Percentiles rank a stretch among this genome's conserved stretches.
Evolutionary conservation across 768 basidiomycete genomes (phyloP).

Genomic region (Podaxis pistillaris): DNA sequence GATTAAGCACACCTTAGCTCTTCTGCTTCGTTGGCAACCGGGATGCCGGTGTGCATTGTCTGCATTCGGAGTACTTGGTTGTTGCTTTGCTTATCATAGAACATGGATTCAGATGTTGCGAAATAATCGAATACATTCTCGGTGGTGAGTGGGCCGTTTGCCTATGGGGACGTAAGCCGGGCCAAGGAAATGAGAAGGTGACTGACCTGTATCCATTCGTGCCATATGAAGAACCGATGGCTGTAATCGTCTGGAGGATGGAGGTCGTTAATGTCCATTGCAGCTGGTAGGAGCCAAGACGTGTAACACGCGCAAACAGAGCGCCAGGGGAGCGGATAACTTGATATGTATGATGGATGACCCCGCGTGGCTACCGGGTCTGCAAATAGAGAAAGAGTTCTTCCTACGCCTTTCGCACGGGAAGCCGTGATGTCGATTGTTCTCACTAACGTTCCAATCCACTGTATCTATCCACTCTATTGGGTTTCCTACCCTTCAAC

Average conservation of each 20-base stretch:
- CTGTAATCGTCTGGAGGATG: constrained; percentile 82
- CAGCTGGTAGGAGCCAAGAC: constrained; percentile 10
- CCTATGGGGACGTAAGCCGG: constrained; percentile 36
- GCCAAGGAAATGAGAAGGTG: background rate
- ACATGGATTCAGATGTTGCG: constrained; percentile 67
- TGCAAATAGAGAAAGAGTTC: constrained; percentile 4
- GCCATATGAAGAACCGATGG: constrained; percentile 86
- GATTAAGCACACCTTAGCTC: constrained; percentile 70
- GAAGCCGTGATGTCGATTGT: constrained; percentile 24
- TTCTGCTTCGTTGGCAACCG: constrained; percentile 76
- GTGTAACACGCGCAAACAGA: background rate
- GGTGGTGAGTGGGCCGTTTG: constrained; percentile 70
- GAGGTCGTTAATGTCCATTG: constrained; percentile 56
- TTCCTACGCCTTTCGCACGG: constrained; percentile 26
- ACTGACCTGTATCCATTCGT: constrained; percentile 81
- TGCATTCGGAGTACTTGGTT: constrained; percentile 94
- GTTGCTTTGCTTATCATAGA: constrained; percentile 92
- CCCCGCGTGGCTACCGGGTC: constrained; percentile 3
- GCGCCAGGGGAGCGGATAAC: background rate
- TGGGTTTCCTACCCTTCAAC: constrained; percentile 29
- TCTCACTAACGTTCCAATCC: background rate
- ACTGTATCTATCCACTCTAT: constrained; percentile 29
- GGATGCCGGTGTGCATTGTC: constrained; percentile 80
- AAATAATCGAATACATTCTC: constrained; percentile 92
- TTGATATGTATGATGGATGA: background rate